Conservation (phyloP, 2,329 filamentous ascomycete genomes). For the Lasiodiplodia hormozganensis region DNA sequence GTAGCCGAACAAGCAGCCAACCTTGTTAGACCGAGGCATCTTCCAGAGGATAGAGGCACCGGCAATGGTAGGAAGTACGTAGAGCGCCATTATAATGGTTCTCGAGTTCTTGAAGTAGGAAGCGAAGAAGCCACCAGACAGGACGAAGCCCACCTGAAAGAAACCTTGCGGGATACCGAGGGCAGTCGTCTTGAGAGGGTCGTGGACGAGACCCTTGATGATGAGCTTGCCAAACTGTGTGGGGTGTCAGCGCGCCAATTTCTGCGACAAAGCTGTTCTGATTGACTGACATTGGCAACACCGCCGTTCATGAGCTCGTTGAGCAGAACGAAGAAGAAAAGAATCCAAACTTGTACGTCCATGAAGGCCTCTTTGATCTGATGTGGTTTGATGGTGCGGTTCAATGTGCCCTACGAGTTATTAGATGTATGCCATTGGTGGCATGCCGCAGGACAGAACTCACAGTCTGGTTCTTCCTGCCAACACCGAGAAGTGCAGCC, state of each 20-base stretch:
- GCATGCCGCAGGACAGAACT: not conserved
- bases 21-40: slow-evolving; percentile 50
- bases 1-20: slow-evolving; percentile 60
- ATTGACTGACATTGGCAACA: slow-evolving; percentile 50
- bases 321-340: slow-evolving; percentile 55
- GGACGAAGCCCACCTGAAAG: slow-evolving; percentile 62
- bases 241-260: not conserved
- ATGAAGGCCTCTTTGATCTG: slow-evolving; percentile 57
- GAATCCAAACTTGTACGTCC: slow-evolving; percentile 55
- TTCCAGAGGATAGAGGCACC: slow-evolving; percentile 60
- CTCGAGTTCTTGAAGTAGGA: slow-evolving; percentile 59
- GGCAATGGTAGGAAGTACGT: slow-evolving; percentile 59
- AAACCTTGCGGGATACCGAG: slow-evolving; percentile 63
- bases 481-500: slow-evolving; percentile 50
- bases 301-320: slow-evolving; percentile 64
- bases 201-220: slow-evolving; percentile 57
- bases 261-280: no score
- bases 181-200: slow-evolving; percentile 56
- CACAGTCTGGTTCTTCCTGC: slow-evolving; percentile 45
- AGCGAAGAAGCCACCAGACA: slow-evolving; percentile 60
- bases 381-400: slow-evolving; percentile 55
- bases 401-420: slow-evolving; percentile 49
- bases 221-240: slow-evolving; percentile 60
- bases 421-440: not conserved
- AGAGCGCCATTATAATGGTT: slow-evolving; percentile 60